phyloP scores from a whole-genome alignment of 208 protist species.

The Acanthamoeba divionensis region DNA sequence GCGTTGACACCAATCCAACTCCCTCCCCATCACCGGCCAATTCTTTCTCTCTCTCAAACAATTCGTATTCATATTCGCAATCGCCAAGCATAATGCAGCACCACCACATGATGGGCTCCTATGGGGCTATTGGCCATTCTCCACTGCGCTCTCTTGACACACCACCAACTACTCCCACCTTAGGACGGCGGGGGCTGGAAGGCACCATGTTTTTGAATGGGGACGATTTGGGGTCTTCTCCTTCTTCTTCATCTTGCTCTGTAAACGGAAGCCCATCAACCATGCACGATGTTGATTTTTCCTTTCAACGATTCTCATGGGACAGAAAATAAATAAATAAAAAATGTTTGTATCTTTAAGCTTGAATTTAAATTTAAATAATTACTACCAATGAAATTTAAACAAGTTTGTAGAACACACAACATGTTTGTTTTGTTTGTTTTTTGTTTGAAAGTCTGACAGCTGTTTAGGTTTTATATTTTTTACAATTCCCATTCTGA shows the following conservation, averaged over 20 bases:
- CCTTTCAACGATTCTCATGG: constrained; percentile 27
- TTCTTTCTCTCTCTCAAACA: neutral
- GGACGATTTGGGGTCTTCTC: neutral
- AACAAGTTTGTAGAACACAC: too few relatives aligned
- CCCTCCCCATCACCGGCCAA: neutral
- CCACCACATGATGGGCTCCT: neutral
- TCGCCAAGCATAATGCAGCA: too few relatives aligned
- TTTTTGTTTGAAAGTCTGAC: too few relatives aligned
- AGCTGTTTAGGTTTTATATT: too few relatives aligned
- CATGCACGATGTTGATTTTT: constrained; percentile 16
- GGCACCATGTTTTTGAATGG: neutral
- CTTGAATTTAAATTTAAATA: too few relatives aligned
- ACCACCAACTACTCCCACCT: neutral
- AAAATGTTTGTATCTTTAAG: neutral
- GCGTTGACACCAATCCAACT: neutral
- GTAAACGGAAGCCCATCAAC: neutral
- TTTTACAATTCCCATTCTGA: too few relatives aligned
- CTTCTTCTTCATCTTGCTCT: neutral
- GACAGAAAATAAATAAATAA: neutral
- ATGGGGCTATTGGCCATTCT: neutral
- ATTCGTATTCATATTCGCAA: too few relatives aligned
- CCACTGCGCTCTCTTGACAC: neutral
- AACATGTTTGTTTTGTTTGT: too few relatives aligned
- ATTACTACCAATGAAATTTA: too few relatives aligned
- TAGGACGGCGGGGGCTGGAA: neutral